Percentiles rank a stretch among this genome's conserved stretches.
These are phyloP conservation scores for Geosiphon pyriformis DNA, from an alignment of 192 early-diverging fungal genomes.

Conservation along the genomic window DNA sequence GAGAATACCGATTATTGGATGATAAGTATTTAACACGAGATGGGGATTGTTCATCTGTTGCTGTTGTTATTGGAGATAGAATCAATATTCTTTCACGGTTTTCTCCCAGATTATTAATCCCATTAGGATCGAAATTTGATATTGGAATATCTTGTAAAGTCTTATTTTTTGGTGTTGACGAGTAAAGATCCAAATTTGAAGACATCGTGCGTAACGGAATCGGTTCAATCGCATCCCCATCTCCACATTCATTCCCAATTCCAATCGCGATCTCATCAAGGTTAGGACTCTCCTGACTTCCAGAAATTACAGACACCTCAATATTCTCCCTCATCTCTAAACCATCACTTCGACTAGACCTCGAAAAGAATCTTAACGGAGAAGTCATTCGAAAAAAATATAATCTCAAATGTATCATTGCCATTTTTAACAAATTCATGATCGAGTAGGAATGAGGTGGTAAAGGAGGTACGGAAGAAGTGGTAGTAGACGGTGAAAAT, in stretches of 20 bases:
- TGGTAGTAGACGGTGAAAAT: not conserved
- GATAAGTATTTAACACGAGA: not conserved
- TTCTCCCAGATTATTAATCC: too few species aligned
- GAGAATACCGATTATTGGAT: constrained; percentile 6
- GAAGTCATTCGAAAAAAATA: constrained; percentile 7
- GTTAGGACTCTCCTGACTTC: not conserved
- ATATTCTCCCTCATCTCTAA: too few species aligned
- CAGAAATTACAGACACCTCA: too few species aligned
- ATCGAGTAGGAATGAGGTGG: not conserved
- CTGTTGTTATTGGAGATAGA: not conserved
- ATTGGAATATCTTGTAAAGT: too few species aligned
- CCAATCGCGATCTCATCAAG: not conserved
- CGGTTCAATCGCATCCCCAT: constrained; percentile 2
- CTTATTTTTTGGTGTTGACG: too few species aligned
- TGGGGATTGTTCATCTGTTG: not conserved
- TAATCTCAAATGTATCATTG: not conserved
- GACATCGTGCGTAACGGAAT: not conserved
- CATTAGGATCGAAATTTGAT: too few species aligned
- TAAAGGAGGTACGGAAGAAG: too few species aligned
- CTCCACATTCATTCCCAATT: not conserved
- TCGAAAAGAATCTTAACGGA: constrained; percentile 7
- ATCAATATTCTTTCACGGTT: too few species aligned
- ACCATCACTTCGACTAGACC: too few species aligned
- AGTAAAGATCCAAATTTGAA: too few species aligned
- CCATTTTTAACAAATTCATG: not conserved